phyloP scores from a whole-genome alignment of 176 grass and related monocot species.

The Carex kokanica region DNA sequence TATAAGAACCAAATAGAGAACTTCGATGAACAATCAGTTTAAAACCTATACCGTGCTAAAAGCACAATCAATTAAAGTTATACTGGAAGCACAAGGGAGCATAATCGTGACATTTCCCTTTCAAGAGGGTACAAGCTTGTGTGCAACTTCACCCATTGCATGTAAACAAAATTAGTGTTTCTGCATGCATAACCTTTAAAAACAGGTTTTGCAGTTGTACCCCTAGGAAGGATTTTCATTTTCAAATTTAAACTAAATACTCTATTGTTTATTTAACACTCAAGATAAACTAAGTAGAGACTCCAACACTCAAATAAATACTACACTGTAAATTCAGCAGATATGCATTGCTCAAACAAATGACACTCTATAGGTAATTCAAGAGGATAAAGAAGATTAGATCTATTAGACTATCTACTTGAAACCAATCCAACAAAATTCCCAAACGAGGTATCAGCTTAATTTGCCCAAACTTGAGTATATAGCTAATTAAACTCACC shows the following conservation, averaged over 20 bases:
- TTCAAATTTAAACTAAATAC: background rate
- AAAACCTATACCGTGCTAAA: background rate
- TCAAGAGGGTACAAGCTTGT: background rate
- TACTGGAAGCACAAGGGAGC: background rate
- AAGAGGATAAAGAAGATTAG: background rate
- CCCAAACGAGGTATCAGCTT: background rate
- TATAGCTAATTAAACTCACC: background rate
- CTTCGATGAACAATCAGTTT: background rate
- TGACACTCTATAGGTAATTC: background rate
- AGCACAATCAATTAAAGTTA: background rate
- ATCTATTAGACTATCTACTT: slow-evolving; percentile 2
- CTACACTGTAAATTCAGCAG: background rate
- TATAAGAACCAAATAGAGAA: background rate
- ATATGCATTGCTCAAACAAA: background rate
- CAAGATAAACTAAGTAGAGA: background rate
- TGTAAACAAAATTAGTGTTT: background rate
- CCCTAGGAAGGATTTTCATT: background rate
- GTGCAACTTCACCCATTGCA: background rate
- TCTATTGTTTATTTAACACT: background rate
- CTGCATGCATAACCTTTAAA: background rate
- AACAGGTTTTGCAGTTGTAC: background rate
- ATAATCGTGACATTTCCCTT: background rate
- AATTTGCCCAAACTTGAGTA: background rate
- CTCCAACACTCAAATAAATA: background rate
- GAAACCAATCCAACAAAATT: background rate